Evolutionary conservation across 2,329 filamentous ascomycete genomes (phyloP).

Genomic region (Colletotrichum spaethianum): DNA sequence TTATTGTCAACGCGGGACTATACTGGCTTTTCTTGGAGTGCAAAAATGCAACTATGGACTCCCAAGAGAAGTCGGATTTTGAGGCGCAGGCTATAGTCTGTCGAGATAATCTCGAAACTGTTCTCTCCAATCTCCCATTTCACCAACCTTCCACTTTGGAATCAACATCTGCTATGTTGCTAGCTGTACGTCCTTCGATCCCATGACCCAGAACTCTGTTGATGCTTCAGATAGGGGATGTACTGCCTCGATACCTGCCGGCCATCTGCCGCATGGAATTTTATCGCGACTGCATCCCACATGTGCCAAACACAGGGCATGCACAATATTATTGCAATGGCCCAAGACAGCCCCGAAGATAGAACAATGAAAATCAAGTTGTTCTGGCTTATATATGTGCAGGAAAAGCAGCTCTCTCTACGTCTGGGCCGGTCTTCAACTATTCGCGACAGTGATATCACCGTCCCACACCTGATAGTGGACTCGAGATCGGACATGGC

Average conservation of each 20-base stretch:
- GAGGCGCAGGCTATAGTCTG: slow-evolving; percentile 39
- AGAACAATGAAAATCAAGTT: slow-evolving; percentile 39
- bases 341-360: slow-evolving; percentile 19
- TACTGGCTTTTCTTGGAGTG: slow-evolving; percentile 45
- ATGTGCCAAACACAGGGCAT: slow-evolving; percentile 44
- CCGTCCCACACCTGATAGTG: slow-evolving; percentile 26
- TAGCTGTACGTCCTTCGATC: slow-evolving; percentile 41
- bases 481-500: too few relatives aligned
- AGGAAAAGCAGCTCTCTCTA: slow-evolving; percentile 46
- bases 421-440: slow-evolving; percentile 46
- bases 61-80: slow-evolving; percentile 34
- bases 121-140: slow-evolving; percentile 43
- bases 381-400: slow-evolving; percentile 47
- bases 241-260: slow-evolving; percentile 45
- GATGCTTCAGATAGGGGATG: slow-evolving; percentile 26
- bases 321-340: slow-evolving; percentile 41
- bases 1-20: slow-evolving; percentile 43
- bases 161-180: slow-evolving; percentile 38
- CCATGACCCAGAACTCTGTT: too few relatives aligned
- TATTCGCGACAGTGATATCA: slow-evolving; percentile 48
- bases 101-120: slow-evolving; percentile 44
- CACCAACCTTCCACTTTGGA: slow-evolving; percentile 42
- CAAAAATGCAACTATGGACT: slow-evolving; percentile 27
- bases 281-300: slow-evolving; percentile 43
- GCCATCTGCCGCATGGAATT: slow-evolving; percentile 43